Evolutionary conservation across 2,329 filamentous ascomycete species (phyloP).

Genomic region (Rutstroemia sydowiana): DNA sequence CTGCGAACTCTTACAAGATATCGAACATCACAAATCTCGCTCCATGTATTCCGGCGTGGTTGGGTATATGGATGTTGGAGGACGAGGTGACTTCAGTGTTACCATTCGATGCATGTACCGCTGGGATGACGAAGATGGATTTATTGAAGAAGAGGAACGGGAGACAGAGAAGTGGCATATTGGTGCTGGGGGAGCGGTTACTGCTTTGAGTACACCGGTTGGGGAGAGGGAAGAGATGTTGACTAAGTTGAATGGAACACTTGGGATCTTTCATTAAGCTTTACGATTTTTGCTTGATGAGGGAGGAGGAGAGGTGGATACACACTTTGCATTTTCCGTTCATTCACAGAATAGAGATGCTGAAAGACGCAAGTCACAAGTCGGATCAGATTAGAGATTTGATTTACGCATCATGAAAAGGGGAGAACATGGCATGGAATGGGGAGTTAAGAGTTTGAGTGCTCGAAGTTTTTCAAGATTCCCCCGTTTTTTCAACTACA

Average conservation of each 20-base stretch:
- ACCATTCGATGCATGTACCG: conserved; percentile 77
- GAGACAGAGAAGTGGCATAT: conserved; percentile 64
- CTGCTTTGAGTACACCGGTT: conserved; percentile 68
- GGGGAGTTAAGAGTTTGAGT: no score
- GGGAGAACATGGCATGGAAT: no score
- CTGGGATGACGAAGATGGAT: conserved; percentile 53
- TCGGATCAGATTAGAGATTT: no score
- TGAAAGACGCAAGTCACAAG: no score
- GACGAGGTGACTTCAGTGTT: conserved; percentile 84
- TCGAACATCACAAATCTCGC: conserved; percentile 56
- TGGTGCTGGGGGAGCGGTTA: conserved; percentile 86
- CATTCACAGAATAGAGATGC: no score
- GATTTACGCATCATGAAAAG: no score
- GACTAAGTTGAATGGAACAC: conserved; percentile 45
- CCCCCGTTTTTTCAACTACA: no score
- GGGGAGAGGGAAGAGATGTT: conserved; percentile 91
- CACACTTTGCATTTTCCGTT: no score
- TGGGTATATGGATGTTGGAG: conserved; percentile 81
- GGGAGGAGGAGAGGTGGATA: no score
- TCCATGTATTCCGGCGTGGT: conserved; percentile 83
- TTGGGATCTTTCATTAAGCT: conserved; percentile 22
- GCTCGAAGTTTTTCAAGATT: no score
- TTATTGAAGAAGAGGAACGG: conserved; percentile 22
- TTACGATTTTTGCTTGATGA: neutral
- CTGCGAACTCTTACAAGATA: conserved; percentile 67